phyloP scores from a whole-genome alignment of 2,329 filamentous ascomycete species.

The Claviceps maximensis region DNA sequence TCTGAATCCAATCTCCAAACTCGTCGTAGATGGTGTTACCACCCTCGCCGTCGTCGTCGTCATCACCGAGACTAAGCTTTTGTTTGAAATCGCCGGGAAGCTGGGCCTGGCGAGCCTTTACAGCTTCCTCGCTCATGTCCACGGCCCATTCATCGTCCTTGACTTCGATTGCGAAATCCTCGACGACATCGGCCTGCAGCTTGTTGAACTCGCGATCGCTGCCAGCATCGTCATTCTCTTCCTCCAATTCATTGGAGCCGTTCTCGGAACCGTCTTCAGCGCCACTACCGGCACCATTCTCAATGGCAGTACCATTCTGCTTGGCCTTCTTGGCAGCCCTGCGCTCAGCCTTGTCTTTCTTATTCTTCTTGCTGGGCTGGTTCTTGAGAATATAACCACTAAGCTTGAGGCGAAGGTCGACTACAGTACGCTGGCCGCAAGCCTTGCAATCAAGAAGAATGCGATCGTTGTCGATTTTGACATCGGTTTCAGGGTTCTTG shows the following conservation, averaged over 20 bases:
- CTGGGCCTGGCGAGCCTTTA: constrained; percentile 85
- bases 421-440: constrained; percentile 83
- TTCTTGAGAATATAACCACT: constrained; percentile 97
- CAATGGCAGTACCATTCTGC: constrained; percentile 50
- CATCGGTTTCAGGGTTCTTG: constrained; percentile 98
- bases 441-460: constrained; percentile 98
- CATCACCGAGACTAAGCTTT: constrained; percentile 71
- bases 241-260: constrained; percentile 34
- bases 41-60: constrained; percentile 68
- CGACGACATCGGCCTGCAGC: constrained; percentile 49
- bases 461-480: constrained; percentile 83
- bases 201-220: constrained; percentile 90
- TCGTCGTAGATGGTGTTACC: constrained; percentile 73
- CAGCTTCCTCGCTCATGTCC: constrained; percentile 88
- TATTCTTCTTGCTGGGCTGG: constrained; percentile 70
- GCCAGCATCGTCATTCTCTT: constrained; percentile 48
- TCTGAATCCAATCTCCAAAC: constrained; percentile 84
- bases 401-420: constrained; percentile 88
- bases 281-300: constrained; percentile 47
- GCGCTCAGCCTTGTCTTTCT: constrained; percentile 89
- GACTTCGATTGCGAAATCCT: constrained; percentile 41
- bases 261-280: constrained; percentile 39
- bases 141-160: constrained; percentile 92
- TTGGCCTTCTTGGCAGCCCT: constrained; percentile 88
- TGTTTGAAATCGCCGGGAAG: constrained; percentile 93